Evolutionary conservation across 2,329 filamentous ascomycete genomes (phyloP).

Genomic region (Lachnellula cervina): DNA sequence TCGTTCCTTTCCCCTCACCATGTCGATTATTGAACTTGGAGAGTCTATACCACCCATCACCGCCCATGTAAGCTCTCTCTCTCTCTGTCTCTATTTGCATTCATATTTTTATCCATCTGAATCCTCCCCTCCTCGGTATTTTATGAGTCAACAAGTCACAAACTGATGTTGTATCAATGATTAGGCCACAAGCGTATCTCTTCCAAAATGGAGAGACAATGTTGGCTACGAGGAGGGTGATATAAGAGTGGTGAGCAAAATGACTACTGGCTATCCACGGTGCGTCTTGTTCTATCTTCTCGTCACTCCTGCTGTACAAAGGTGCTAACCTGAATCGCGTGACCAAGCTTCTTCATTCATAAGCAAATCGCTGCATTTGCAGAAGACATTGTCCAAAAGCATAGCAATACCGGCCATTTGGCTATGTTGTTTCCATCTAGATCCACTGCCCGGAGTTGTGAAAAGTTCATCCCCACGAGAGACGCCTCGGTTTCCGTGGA

Average conservation of each 20-base stretch:
- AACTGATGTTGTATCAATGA: neutral
- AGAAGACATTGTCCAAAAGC: constrained; percentile 57
- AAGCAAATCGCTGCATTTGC: constrained; percentile 73
- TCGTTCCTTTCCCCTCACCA: constrained; percentile 9
- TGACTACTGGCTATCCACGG: constrained; percentile 90
- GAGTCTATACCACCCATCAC: constrained; percentile 33
- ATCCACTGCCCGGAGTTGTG: constrained; percentile 65
- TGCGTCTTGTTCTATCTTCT: constrained; percentile 32
- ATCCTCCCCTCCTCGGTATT: neutral
- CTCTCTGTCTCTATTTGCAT: neutral
- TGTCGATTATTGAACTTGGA: constrained; percentile 32
- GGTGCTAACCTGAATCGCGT: constrained; percentile 18
- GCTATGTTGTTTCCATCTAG: constrained; percentile 81
- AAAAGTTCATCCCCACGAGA: constrained; percentile 63
- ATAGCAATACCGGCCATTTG: constrained; percentile 57
- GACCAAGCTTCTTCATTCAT: constrained; percentile 80
- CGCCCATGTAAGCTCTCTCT: constrained; percentile 29
- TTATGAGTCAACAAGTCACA: constrained; percentile 3
- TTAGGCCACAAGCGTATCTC: constrained; percentile 90
- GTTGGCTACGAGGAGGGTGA: constrained; percentile 92
- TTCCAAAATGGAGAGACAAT: constrained; percentile 89
- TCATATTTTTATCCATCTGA: neutral
- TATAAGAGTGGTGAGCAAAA: constrained; percentile 74
- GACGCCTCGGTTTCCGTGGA: constrained; percentile 46
- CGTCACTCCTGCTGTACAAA: neutral